These are phyloP conservation scores for Orychophragmus violaceus DNA, from an alignment of 345 rosid species.

Conservation along the genomic window DNA sequence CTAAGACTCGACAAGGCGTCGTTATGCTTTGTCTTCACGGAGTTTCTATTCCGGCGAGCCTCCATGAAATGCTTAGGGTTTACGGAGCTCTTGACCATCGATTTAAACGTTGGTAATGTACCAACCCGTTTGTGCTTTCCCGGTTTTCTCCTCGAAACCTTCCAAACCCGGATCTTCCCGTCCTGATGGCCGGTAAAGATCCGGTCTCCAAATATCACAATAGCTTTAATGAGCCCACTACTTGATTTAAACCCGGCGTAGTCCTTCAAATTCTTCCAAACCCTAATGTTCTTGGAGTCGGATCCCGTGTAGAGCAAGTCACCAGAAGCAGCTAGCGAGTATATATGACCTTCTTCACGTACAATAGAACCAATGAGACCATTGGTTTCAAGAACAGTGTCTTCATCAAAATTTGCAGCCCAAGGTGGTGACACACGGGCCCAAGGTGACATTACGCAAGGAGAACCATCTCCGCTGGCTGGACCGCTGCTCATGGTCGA, in stretches of 20 bases:
- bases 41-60: constrained; percentile 38
- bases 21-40: constrained; percentile 49
- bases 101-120: constrained; percentile 45
- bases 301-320: constrained; percentile 67
- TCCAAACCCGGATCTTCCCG: constrained; percentile 67
- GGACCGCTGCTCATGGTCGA: constrained; percentile 32
- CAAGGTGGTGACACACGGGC: constrained; percentile 47
- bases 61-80: constrained; percentile 52
- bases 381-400: constrained; percentile 26
- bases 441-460: constrained; percentile 55
- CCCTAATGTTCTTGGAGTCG: constrained; percentile 64
- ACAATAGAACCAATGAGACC: constrained; percentile 57
- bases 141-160: constrained; percentile 35
- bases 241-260: constrained; percentile 52
- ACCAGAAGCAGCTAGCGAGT: constrained; percentile 56
- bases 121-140: constrained; percentile 43
- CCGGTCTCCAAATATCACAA: constrained; percentile 33
- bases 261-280: constrained; percentile 60
- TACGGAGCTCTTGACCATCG: constrained; percentile 48
- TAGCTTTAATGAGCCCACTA: constrained; percentile 56
- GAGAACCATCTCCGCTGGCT: constrained; percentile 50
- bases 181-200: constrained; percentile 68
- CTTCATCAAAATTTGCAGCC: constrained; percentile 16
- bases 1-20: constrained; percentile 62
- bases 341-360: constrained; percentile 64